Conservation (phyloP, 2,329 filamentous ascomycete genomes). For the Colletotrichum sp. region DNA sequence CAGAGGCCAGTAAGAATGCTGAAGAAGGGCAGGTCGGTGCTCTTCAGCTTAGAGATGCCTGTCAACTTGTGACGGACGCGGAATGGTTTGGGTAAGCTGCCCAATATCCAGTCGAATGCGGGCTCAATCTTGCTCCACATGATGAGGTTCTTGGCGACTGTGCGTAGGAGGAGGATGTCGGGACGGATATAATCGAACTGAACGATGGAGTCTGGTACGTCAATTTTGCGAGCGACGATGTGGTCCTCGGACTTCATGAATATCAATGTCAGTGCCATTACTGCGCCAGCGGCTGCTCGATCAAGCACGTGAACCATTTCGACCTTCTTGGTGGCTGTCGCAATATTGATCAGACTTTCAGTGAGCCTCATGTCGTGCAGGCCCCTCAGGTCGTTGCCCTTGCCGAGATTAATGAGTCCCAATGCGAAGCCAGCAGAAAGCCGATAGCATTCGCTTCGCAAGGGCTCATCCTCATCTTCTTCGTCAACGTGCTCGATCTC, state of each 20-base stretch:
- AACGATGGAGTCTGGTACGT: constrained; percentile 86
- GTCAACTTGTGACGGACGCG: constrained; percentile 65
- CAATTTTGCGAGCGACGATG: constrained; percentile 86
- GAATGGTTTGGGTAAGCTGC: constrained; percentile 75
- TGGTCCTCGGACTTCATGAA: constrained; percentile 97
- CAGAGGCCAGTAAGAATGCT: constrained; percentile 91
- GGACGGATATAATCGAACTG: constrained; percentile 97
- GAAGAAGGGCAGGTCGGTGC: constrained; percentile 88
- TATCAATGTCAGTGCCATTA: constrained; percentile 87
- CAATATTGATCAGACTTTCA: constrained; percentile 83
- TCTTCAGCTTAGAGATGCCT: constrained; percentile 67
- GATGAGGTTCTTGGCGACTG: constrained; percentile 87
- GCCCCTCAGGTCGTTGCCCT: constrained; percentile 85
- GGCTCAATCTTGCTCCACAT: constrained; percentile 87
- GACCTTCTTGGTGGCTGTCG: constrained; percentile 88
- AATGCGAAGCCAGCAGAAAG: constrained; percentile 92
- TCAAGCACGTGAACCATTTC: constrained; percentile 93
- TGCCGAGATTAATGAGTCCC: constrained; percentile 92
- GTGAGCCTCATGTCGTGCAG: constrained; percentile 93
- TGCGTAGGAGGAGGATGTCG: constrained; percentile 89
- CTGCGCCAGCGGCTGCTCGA: constrained; percentile 90
- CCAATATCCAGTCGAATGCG: constrained; percentile 74
- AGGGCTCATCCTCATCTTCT: constrained; percentile 80
- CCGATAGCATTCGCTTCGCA: constrained; percentile 95
- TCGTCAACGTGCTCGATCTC: constrained; percentile 88